Evolutionary conservation across 371 early-diverging fungal species (phyloP), one percentile per base, ranked within the genome.

Genomic region (Cladochytrium tenue): DNA sequence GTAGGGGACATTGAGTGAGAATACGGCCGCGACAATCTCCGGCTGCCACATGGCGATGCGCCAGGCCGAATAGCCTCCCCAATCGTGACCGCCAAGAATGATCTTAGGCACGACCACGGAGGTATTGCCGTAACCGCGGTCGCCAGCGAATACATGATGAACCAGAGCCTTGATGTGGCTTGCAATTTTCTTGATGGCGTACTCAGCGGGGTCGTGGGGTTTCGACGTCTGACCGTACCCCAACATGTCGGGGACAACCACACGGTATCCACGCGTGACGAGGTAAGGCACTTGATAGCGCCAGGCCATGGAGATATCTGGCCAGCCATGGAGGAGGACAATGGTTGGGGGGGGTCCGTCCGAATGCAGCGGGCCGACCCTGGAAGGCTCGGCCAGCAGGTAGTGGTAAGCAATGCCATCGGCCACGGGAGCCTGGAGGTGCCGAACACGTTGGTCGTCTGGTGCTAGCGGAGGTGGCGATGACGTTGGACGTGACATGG

Each of bases 51-150:
- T 79, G 13, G 82, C 80, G 62, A 89, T 83, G 13, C 90, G 76
- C 90, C 90, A 92, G 32, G 76, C 89, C 15, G 83, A 57, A 32
- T 76, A 60, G 67, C 89, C 92, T 60, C 92, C 92, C 87, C 90
- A 91, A 71, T 91, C 92, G 68, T 91, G 92, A 30, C 90, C 90
- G 36, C 89, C 65, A 25, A 88, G 81, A 1, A 86, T 84, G 43
- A 43, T 13, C 7, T 20, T 7, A 20, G 43, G 7, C 17, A 87
- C 86, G n/a, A 79, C 83, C 32, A 82, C 81, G 23, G 88, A 59
- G 7, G 51, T 43, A 31, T 64, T 73, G 30, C 83, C 57, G 36
- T 82, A 77, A n/a, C n/a, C n/a, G n/a, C n/a, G n/a, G n/a, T n/a
- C n/a, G n/a, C n/a, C n/a, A n/a, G n/a, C n/a, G n/a, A n/a, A n/a